Base-by-base conservation (phyloP, 352 stramenopile genomes). In the Pythium aquatile region DNA sequence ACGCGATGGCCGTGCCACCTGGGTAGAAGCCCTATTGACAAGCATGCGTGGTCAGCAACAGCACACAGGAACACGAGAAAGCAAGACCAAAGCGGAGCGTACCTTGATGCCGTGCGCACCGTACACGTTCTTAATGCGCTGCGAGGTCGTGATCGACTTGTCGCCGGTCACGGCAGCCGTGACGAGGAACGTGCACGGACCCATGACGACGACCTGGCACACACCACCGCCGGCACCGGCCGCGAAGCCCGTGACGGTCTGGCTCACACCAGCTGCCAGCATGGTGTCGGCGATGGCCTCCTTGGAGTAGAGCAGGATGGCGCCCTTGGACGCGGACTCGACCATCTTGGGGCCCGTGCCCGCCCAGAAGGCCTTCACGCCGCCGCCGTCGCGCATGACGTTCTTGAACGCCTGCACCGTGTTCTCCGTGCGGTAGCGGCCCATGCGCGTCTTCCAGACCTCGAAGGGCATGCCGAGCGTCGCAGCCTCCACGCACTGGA, bases 371-470 rank as follows among this genome's bases (percentile, higher is more conserved):
- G 88, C 88, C 30, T 68, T 69, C 17, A 93, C 72, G 52, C 90
- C 90, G 63, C 83, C 83, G 58, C 88, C 88, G 35, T 95, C 78
- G 49, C 80, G 82, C 82, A 96, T 94, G 33, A 97, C 88, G 65
- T 96, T 97, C 60, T 75, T 69, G 69, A 97, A 96, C 48, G 90
- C 83, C 69, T 96, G 74, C 33, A 79, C 16, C 37, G 90, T 97
- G 44, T 72, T 82, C 72, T 97, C 86, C 32, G 68, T 73, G 63
- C 90, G 84, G 76, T 91, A 97, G 54, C 88, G 85, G 14, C 90
- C 90, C 90, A 97, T 97, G 73, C 89, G 88, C 58, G 90, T 97
- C 74, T 97, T 97, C 90, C 90, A 97, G 42, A 97, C 90, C 76
- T 97, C 90, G 66, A 97, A 96, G 42, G 90, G 90, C 87, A 97